Conservation (phyloP, 257 asterid genomes). For the Nyctanthes arbortristis region DNA sequence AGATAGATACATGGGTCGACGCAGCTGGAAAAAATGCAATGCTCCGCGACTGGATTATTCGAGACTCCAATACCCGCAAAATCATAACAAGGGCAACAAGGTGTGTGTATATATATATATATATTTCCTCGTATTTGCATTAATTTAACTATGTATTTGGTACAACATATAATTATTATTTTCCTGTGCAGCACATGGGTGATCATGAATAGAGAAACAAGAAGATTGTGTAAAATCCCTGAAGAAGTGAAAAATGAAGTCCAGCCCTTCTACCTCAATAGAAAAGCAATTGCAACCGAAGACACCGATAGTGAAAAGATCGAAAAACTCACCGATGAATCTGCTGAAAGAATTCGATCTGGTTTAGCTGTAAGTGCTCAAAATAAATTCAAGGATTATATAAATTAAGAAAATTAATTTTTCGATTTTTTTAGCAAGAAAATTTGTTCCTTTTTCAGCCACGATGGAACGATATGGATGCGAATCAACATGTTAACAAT, state of each 20-base stretch:
- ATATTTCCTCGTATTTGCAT: too few relatives aligned
- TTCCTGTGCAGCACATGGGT: constrained; percentile 70
- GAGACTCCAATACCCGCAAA: constrained; percentile 56
- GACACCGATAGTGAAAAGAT: constrained; percentile 52
- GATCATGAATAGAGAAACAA: constrained; percentile 84
- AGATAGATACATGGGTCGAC: constrained; percentile 91
- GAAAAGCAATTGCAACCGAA: constrained; percentile 46
- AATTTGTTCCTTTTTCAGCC: constrained; percentile 44
- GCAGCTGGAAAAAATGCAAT: constrained; percentile 91
- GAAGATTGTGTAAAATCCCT: constrained; percentile 78
- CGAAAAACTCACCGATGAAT: constrained; percentile 61
- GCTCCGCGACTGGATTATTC: constrained; percentile 87
- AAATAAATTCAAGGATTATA: neutral
- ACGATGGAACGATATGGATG: constrained; percentile 95
- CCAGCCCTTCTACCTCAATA: constrained; percentile 62
- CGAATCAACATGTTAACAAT: constrained; percentile 84
- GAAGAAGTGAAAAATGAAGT: constrained; percentile 72
- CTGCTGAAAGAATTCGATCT: constrained; percentile 52
- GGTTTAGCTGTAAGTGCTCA: constrained; percentile 69
- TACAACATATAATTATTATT: neutral
- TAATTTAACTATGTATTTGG: neutral
- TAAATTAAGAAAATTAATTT: neutral
- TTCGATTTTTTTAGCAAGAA: neutral
- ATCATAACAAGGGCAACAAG: constrained; percentile 85
- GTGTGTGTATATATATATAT: constrained; percentile 22